Evolutionary conservation across 352 stramenopile species (phyloP).

Genomic region (Pythium phragmitis): DNA sequence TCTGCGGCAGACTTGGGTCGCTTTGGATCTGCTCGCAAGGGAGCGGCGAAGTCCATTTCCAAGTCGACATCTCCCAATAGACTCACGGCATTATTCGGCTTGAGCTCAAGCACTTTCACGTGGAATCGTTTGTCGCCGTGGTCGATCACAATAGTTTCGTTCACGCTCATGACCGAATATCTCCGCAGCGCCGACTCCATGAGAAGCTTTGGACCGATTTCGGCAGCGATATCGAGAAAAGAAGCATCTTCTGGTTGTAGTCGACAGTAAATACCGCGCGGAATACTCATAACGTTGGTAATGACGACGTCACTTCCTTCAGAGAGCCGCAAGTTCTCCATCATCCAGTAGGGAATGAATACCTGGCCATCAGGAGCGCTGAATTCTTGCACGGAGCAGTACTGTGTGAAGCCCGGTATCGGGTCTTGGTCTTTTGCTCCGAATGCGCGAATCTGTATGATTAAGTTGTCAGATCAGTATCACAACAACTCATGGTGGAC

Average conservation of each 20-base stretch:
- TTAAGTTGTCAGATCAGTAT: not conserved
- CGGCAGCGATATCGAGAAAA: constrained; percentile 53
- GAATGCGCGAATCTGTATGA: constrained; percentile 28
- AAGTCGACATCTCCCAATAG: constrained; percentile 69
- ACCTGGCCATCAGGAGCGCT: constrained; percentile 49
- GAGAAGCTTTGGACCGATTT: constrained; percentile 60
- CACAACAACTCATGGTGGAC: not conserved
- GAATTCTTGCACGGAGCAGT: constrained; percentile 68
- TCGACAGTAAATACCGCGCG: constrained; percentile 51
- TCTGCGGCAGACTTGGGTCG: constrained; percentile 20
- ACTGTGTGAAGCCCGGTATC: constrained; percentile 26
- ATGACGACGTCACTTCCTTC: constrained; percentile 45
- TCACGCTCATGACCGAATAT: constrained; percentile 54
- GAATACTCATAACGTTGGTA: constrained; percentile 34
- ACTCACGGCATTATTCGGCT: constrained; percentile 42
- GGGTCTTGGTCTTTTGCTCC: not conserved
- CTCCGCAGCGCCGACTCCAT: constrained; percentile 57
- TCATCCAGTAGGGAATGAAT: constrained; percentile 71
- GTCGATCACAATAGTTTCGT: constrained; percentile 56
- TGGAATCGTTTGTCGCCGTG: constrained; percentile 44
- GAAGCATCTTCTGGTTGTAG: constrained; percentile 44
- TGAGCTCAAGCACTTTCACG: constrained; percentile 51
- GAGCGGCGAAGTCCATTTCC: constrained; percentile 52
- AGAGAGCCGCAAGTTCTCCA: constrained; percentile 48
- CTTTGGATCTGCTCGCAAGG: constrained; percentile 28